Percentiles rank a stretch among this genome's conserved stretches.
Conservation (phyloP, 2,329 filamentous ascomycete species). For the Exophiala sideris region DNA sequence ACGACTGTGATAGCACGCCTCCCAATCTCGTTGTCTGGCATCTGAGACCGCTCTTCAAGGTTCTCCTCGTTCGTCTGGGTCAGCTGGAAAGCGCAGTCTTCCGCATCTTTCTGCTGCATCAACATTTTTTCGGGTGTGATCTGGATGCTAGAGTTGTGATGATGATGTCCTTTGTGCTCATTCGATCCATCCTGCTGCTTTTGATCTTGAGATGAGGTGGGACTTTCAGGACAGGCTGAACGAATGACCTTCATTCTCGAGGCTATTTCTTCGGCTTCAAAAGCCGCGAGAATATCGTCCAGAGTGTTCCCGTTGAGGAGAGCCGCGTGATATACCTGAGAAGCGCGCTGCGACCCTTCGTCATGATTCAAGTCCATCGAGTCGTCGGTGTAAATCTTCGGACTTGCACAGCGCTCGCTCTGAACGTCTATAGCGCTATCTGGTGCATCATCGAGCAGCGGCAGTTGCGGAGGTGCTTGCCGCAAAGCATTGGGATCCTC, state of each 20-base stretch:
- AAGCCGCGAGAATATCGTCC: constrained; percentile 20
- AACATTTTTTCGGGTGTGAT: constrained; percentile 4
- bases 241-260: not conserved
- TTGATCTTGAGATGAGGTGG: not conserved
- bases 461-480: not conserved
- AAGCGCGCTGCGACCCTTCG: constrained; percentile 7
- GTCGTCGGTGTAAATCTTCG: not conserved
- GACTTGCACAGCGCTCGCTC: constrained; percentile 2
- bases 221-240: not conserved
- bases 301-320: constrained; percentile 15
- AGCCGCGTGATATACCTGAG: constrained; percentile 20
- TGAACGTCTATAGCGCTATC: constrained; percentile 8
- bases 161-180: constrained; percentile 1
- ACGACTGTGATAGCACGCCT: not conserved
- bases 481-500: constrained; percentile 12
- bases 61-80: not conserved
- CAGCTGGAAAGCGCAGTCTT: not conserved
- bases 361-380: not conserved
- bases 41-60: not conserved
- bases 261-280: constrained; percentile 5
- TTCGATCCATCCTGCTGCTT: not conserved
- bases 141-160: constrained; percentile 8
- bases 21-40: not conserved
- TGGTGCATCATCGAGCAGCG: not conserved
- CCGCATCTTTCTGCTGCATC: not conserved